Evolutionary conservation across 2,329 filamentous ascomycete genomes (phyloP).

Genomic region (Colletotrichum cordylinicola): DNA sequence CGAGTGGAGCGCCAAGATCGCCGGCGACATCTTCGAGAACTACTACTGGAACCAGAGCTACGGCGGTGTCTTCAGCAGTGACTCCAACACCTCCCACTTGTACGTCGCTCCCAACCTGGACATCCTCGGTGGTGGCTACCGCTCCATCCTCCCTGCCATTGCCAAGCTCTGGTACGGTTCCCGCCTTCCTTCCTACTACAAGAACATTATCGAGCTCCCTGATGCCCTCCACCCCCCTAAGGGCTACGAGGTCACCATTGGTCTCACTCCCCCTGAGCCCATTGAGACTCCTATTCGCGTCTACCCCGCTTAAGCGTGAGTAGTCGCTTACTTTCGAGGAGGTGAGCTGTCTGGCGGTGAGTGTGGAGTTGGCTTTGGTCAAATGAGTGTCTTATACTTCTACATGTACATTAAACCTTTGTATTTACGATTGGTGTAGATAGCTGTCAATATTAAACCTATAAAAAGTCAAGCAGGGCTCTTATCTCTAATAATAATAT

Average conservation of each 20-base stretch:
- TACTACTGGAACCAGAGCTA: slow-evolving; percentile 62
- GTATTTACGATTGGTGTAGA: not conserved
- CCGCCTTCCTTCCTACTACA: slow-evolving; percentile 47
- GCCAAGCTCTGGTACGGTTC: slow-evolving; percentile 41
- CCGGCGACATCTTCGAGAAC: slow-evolving; percentile 35
- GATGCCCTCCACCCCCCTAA: slow-evolving; percentile 50
- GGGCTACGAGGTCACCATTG: slow-evolving; percentile 33
- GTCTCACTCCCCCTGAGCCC: not conserved
- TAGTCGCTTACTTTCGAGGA: not conserved
- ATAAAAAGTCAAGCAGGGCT: not conserved
- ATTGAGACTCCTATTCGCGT: not conserved
- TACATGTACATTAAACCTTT: not conserved
- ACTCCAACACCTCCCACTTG: slow-evolving; percentile 17
- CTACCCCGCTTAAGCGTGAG: not conserved
- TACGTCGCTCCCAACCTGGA: slow-evolving; percentile 47
- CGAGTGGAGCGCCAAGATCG: slow-evolving; percentile 35
- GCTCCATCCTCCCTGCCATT: slow-evolving; percentile 40
- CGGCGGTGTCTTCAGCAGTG: slow-evolving; percentile 50
- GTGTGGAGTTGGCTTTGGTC: not conserved
- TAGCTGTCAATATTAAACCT: not conserved
- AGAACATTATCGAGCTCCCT: slow-evolving; percentile 41
- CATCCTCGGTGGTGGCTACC: slow-evolving; percentile 33
- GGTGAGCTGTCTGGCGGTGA: not conserved
- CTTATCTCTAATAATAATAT: fast-evolving
- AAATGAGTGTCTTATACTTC: not conserved